Percentiles rank a stretch among this genome's conserved stretches.
Conservation (phyloP, 225 moss, liverwort and hornwort species). For the Marchantia paleacea region DNA sequence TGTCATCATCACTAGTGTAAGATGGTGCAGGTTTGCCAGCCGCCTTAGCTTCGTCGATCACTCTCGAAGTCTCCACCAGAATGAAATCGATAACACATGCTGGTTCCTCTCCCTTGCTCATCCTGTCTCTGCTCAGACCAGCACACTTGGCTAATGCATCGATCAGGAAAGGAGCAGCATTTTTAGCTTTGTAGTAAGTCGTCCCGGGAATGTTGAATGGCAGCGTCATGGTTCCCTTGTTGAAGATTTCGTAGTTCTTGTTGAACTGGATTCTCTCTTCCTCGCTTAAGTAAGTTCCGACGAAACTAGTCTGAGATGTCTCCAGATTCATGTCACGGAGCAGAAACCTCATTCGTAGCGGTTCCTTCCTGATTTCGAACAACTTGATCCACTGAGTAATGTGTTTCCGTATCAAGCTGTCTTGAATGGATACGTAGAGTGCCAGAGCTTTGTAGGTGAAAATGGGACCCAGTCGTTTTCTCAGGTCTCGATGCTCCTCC, state of each 20-base stretch:
- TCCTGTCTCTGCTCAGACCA: constrained; percentile 44
- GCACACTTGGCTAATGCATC: constrained; percentile 43
- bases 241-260: constrained; percentile 53
- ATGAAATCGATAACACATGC: constrained; percentile 60
- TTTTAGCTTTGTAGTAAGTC: constrained; percentile 53
- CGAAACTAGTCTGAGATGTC: constrained; percentile 67
- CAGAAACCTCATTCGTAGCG: constrained; percentile 40
- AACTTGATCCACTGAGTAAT: constrained; percentile 47
- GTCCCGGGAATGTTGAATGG: constrained; percentile 58
- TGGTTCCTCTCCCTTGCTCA: constrained; percentile 52
- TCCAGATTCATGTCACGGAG: constrained; percentile 67
- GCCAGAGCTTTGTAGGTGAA: constrained; percentile 65
- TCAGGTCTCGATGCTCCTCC: constrained; percentile 64
- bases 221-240: constrained; percentile 56
- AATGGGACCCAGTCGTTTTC: constrained; percentile 57
- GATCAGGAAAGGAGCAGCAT: constrained; percentile 44
- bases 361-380: constrained; percentile 28
- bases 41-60: constrained; percentile 38
- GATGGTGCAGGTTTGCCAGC: constrained; percentile 50
- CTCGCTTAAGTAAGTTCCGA: constrained; percentile 39
- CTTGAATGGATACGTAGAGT: constrained; percentile 63
- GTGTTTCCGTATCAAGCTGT: constrained; percentile 48
- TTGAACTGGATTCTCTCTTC: constrained; percentile 37
- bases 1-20: constrained; percentile 51
- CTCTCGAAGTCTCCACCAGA: constrained; percentile 57